Evolutionary conservation across 2,329 filamentous ascomycete species (phyloP), one percentile per base, ranked within the genome.

Genomic region (Blastomyces silverae): DNA sequence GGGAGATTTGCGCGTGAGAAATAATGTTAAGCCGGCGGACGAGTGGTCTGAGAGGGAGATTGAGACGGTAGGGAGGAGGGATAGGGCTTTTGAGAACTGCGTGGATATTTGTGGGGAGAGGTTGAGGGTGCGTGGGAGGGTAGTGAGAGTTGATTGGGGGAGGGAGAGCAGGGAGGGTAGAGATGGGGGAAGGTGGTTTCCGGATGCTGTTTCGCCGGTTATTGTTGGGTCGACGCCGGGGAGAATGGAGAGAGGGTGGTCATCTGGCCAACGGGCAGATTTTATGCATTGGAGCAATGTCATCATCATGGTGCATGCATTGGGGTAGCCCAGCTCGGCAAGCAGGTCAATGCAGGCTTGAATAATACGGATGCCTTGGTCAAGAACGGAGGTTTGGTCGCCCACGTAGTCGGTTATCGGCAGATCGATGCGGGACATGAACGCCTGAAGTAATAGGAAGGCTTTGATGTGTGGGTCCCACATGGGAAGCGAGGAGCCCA

Each of bases 381-480:
- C 94, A 0, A 99, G 83, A 2, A 99, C 94, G 63, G 83, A 85
- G 64, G 83, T 88, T 77, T 96, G 90, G 76, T 99, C 94, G 71
- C 94, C 94, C 2, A 99, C 92, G 73, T 99, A 99, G 82, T 99
- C 94, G 0, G 90, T 89, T 65, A 99, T 97, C 3, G 95, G 95
- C 3, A 99, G 86, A 64, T 93, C 87, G 69, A 97, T 89, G 65
- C 93, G 89, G 25, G 90, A 91, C 85, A 99, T 96, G 78, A 97
- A 92, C 0, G 94, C 92, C 77, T 99, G 95, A 0, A 99, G 83
- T 1, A 99, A 83, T 48, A 99, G 80, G 79, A 97, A 97, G 0
- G 94, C 87, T 77, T 99, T 99, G 73, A 97, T 91, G 74, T 99
- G 94, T 0, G 94, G 94, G 79, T 99, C 94, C 94, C 94, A 99